phyloP scores from a whole-genome alignment of 2,329 filamentous ascomycete genomes.

The Bipolaris victoriae region DNA sequence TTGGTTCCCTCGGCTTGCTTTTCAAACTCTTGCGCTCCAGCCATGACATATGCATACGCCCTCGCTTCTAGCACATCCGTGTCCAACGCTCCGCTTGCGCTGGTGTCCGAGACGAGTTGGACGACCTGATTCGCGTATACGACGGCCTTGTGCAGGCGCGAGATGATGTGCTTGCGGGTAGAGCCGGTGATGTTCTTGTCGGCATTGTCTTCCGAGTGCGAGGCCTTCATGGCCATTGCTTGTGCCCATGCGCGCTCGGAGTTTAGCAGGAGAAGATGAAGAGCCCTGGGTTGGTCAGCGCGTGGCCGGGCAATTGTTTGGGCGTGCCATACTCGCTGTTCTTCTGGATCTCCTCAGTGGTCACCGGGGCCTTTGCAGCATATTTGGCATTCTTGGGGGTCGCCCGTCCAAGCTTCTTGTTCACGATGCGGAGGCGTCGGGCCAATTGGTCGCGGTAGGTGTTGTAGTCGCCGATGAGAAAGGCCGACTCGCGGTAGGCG shows the following conservation, averaged over 20 bases:
- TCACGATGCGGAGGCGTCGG: slow-evolving; percentile 79
- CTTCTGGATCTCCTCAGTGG: slow-evolving; percentile 73
- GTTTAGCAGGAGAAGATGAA: slow-evolving; percentile 74
- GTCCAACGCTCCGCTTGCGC: slow-evolving; percentile 68
- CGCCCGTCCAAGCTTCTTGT: slow-evolving; percentile 82
- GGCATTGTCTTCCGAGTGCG: slow-evolving; percentile 75
- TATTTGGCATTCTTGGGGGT: slow-evolving; percentile 90
- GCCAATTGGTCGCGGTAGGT: slow-evolving; percentile 81
- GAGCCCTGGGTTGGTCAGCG: slow-evolving; percentile 28
- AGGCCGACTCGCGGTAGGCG: slow-evolving; percentile 78
- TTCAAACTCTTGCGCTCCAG: slow-evolving; percentile 81
- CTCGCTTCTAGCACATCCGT: slow-evolving; percentile 82
- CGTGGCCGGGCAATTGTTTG: background rate
- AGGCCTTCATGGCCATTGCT: slow-evolving; percentile 91
- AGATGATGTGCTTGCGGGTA: slow-evolving; percentile 86
- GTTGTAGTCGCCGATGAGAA: slow-evolving; percentile 86
- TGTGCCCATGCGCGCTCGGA: slow-evolving; percentile 94
- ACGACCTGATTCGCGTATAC: slow-evolving; percentile 72
- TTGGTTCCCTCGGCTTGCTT: slow-evolving; percentile 66
- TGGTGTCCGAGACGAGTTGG: slow-evolving; percentile 66
- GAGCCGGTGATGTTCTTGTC: slow-evolving; percentile 77
- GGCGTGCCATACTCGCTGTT: slow-evolving; percentile 71
- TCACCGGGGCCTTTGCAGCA: slow-evolving; percentile 71
- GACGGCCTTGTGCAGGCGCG: slow-evolving; percentile 80
- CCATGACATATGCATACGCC: slow-evolving; percentile 79